These are phyloP conservation scores for Aaosphaeria pasadenensis DNA, from an alignment of 2,329 filamentous ascomycete genomes.

Conservation along the genomic window DNA sequence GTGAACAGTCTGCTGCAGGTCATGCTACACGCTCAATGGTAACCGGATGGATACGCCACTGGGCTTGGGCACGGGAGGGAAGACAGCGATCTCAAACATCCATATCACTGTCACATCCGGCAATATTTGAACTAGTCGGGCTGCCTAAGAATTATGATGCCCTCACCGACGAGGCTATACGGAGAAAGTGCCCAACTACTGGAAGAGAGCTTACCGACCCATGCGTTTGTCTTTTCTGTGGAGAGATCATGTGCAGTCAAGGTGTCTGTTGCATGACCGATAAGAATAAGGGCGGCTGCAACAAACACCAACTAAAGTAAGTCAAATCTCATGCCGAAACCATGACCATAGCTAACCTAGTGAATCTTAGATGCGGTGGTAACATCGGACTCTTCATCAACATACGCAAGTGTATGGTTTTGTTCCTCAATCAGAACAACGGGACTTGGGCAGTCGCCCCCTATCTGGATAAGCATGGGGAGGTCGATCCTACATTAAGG, in stretches of 20 bases:
- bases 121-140: slow-evolving; percentile 90
- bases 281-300: slow-evolving; percentile 60
- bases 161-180: slow-evolving; percentile 87
- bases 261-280: slow-evolving; percentile 82
- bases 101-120: slow-evolving; percentile 70
- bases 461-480: slow-evolving; percentile 93
- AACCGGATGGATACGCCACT: slow-evolving; percentile 72
- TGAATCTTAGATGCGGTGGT: slow-evolving; percentile 70
- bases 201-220: slow-evolving; percentile 90
- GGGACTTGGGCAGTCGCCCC: slow-evolving; percentile 86
- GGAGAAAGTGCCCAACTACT: slow-evolving; percentile 78
- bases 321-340: slow-evolving; percentile 32
- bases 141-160: slow-evolving; percentile 89
- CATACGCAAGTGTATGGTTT: slow-evolving; percentile 90
- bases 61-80: slow-evolving; percentile 39
- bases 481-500: slow-evolving; percentile 84
- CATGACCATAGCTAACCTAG: neutral
- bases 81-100: slow-evolving; percentile 40
- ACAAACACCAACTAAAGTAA: slow-evolving; percentile 85
- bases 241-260: slow-evolving; percentile 95
- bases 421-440: slow-evolving; percentile 78
- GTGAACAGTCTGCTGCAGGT: slow-evolving; percentile 23
- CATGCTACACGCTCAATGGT: slow-evolving; percentile 50
- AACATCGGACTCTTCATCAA: slow-evolving; percentile 95
- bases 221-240: slow-evolving; percentile 89